Evolutionary conservation across 768 basidiomycete genomes (phyloP), one percentile per base, ranked within the genome.

Genomic region (Kondoa malvinella): DNA sequence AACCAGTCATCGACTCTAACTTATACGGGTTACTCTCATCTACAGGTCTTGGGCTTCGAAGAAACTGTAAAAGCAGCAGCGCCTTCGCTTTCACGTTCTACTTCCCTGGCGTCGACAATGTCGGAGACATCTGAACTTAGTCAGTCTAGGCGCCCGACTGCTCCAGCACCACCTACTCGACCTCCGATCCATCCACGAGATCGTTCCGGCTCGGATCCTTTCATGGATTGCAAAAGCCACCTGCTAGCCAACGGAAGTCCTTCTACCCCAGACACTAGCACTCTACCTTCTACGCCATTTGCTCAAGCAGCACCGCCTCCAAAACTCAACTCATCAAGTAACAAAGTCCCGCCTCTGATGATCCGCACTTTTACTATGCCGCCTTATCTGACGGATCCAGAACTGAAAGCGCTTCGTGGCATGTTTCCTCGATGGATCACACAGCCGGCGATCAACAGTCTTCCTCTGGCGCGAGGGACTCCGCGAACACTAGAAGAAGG

Each of bases 361-460:
- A 61, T 64, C 66, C 68, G 71, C 29, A 63, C 56, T 65, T 69
- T 73, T 65, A 70, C 71, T 27, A 56, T 71, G 57, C 66, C 72
- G 0, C 3, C 69, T 0, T 68, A 70, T 58, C 67, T 73, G 2
- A 71, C 72, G 62, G 66, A 71, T 59, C 71, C 72, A 25, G 72
- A 73, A n/a, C 61, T 67, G 1, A 66, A 57, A 3, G 1, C 68
- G 1, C 68, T 73, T 34, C 57, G 58, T 30, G 31, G 57, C 8
- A 34, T 72, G 40, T 73, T 73, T 30, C 72, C 72, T 3, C 30
- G 56, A 17, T 71, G 69, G 32, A 66, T 72, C 31, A 21, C 66
- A 2, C 1, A 32, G 8, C 67, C 67, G 3, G 15, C 57, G 8
- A 0, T 16, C 2, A 31, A 64, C 0, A 56, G 66, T n/a, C 66